Percentiles rank a stretch among this genome's conserved stretches.
These are phyloP conservation scores for Setomelanomma holmii DNA, from an alignment of 2,329 filamentous ascomycete species.

Conservation along the genomic window DNA sequence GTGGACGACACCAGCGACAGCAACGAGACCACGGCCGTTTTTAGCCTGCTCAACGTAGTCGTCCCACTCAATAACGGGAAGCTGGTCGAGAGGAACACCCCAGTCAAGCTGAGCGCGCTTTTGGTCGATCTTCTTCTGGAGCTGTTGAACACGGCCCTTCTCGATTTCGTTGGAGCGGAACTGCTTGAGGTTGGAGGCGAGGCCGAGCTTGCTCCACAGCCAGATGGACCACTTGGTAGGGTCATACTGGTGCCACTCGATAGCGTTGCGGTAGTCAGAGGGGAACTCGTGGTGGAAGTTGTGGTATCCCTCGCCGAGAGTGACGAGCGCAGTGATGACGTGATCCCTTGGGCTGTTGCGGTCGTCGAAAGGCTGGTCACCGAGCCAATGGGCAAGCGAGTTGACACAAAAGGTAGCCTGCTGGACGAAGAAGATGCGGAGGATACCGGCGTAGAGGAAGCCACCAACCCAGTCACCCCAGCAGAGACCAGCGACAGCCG, in stretches of 20 bases:
- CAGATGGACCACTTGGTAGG: slow-evolving; percentile 56
- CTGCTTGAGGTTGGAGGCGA: slow-evolving; percentile 53
- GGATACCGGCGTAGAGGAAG: slow-evolving; percentile 60
- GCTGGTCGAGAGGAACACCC: slow-evolving; percentile 53
- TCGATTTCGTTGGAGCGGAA: slow-evolving; percentile 55
- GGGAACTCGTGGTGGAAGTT: slow-evolving; percentile 57
- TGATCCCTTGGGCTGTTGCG: slow-evolving; percentile 54
- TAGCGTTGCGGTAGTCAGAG: slow-evolving; percentile 54
- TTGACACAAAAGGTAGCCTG: slow-evolving; percentile 64
- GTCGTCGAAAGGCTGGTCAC: slow-evolving; percentile 55
- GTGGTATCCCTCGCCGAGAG: slow-evolving; percentile 55
- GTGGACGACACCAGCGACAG: slow-evolving; percentile 53
- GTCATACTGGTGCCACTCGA: slow-evolving; percentile 53
- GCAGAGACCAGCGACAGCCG: slow-evolving; percentile 55
- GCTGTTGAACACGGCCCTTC: slow-evolving; percentile 53
- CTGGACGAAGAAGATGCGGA: slow-evolving; percentile 61
- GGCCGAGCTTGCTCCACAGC: slow-evolving; percentile 52
- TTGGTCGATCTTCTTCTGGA: slow-evolving; percentile 56
- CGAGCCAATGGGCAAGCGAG: slow-evolving; percentile 62
- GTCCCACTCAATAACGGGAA: slow-evolving; percentile 54
- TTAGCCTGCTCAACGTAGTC: slow-evolving; percentile 53
- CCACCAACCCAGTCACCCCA: slow-evolving; percentile 60
- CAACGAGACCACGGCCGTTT: slow-evolving; percentile 52
- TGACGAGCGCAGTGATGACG: slow-evolving; percentile 52
- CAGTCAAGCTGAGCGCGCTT: slow-evolving; percentile 53